A percentile compares a stretch with the other conserved stretches of the same genome.
Conservation (phyloP, 2,329 filamentous ascomycete species). For the Blastomyces gilchristii region DNA sequence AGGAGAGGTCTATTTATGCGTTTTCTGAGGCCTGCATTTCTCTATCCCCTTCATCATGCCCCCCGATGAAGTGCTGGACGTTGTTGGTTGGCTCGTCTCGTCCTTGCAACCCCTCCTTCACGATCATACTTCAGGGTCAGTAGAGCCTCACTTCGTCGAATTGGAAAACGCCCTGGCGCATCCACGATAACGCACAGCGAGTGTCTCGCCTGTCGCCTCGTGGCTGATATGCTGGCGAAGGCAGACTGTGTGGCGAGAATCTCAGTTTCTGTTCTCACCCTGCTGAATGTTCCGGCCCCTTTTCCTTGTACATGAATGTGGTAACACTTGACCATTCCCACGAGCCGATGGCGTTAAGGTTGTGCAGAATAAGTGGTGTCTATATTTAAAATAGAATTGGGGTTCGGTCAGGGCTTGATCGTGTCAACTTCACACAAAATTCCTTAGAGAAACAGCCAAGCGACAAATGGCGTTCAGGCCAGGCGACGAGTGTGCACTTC, state of each 20-base stretch:
- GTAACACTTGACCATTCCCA: conserved; percentile 6
- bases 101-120: neutral
- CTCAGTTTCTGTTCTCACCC: neutral
- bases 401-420: neutral
- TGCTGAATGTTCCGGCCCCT: neutral
- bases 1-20: conserved; percentile 10
- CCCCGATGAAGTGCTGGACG: neutral
- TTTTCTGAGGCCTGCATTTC: neutral
- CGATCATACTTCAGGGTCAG: neutral
- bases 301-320: neutral
- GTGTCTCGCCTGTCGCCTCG: neutral
- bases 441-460: neutral
- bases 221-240: neutral
- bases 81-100: neutral
- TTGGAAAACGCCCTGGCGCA: neutral
- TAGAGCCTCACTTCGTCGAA: neutral
- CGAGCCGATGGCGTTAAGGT: conserved; percentile 5
- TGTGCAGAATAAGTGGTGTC: neutral
- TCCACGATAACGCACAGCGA: neutral
- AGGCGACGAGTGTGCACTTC: neutral
- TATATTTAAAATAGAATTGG: neutral
- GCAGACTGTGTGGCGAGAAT: too few relatives aligned
- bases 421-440: neutral
- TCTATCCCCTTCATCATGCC: neutral
- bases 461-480: neutral